Base-by-base conservation (phyloP, 2,329 filamentous ascomycete genomes). In the Exserohilum rostratum region DNA sequence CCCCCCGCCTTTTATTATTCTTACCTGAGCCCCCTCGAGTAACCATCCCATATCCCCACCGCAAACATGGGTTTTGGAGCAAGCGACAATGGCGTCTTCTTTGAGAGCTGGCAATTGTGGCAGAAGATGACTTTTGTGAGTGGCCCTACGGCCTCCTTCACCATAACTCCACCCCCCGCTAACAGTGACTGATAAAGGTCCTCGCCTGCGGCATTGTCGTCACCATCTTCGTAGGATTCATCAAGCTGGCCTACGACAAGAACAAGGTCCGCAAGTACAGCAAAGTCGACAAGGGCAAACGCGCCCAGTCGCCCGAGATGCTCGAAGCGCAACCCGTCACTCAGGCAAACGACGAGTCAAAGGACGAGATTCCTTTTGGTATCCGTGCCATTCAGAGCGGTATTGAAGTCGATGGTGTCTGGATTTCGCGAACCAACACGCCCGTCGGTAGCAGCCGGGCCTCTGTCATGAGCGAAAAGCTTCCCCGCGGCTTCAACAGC, bases 51-150 rank as follows among this genome's bases (percentile, higher is more conserved):
- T 46, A 39, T 47, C 34, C 44, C 46, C 29, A 50, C 51, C 54
- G 44, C 55, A 48, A 64, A 53, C 35, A 67, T 67, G 64, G 57
- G 13, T 44, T 66, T 65, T 42, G 62, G 61, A 50, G 35, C 62
- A 13, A 65, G 58, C 44, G 71, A 71, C 56, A 66, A 63, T 57
- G 69, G 71, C 18, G 57, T 55, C 33, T 81, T 82, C 71, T 82
- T 81, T 64, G 68, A 56, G 17, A 72, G 61, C 45, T 96, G 91
- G 92, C 79, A 84, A 64, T 78, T 95, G 67, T 96, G 92, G 92
- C 86, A 95, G 81, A 87, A 96, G 79, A 87, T 96, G 87, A 90
- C 87, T 48, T 91, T 96, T 79, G 92, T 96, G 79, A 81, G 90
- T 82, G 17, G 42, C 20, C 12, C 46, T 22, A 45, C 20, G 35